Evolutionary conservation across 306 rosid species (phyloP).

Genomic region (apple (Malus domestica)): ASM211411v1 NC_041799.1:40300501-40301000

Average conservation of each 20-base stretch:
- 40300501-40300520: too few relatives aligned
- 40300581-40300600: too few relatives aligned
- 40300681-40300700: background rate
- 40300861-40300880: conserved; percentile 56
- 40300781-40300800: conserved; percentile 6
- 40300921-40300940: conserved; percentile 60
- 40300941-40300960: conserved; percentile 73
- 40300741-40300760: background rate
- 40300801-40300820: conserved; percentile 9
- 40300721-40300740: background rate
- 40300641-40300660: background rate
- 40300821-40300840: conserved; percentile 4
- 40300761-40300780: background rate
- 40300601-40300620: too few relatives aligned
- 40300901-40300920: conserved; percentile 79
- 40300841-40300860: conserved; percentile 13
- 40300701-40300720: background rate
- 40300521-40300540: too few relatives aligned
- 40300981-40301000: conserved; percentile 65
- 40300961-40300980: conserved; percentile 46
- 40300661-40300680: background rate
- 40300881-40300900: conserved; percentile 54
- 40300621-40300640: background rate
- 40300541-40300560: too few relatives aligned
- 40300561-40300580: too few relatives aligned